These are phyloP conservation scores for Backusella parvicylindrica DNA, from an alignment of 192 early-diverging fungal species.

Conservation along the genomic window DNA sequence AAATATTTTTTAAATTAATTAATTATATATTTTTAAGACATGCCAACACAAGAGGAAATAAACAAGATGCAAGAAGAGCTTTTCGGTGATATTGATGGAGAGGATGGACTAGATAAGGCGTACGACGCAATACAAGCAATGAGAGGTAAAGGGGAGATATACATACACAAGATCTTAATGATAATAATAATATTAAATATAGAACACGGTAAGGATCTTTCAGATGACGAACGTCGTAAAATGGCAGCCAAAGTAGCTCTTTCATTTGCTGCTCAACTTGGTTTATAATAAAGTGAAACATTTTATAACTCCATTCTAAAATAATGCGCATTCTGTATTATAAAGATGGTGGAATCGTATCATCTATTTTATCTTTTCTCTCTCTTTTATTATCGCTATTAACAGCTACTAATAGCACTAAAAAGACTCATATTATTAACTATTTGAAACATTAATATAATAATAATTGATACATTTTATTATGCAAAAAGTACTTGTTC, in stretches of 20 bases:
- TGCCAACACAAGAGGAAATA: slow-evolving; percentile 37
- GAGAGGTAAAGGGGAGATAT: slow-evolving; percentile 34
- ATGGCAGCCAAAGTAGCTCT: slow-evolving; percentile 53
- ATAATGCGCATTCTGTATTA: background rate
- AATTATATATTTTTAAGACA: slow-evolving; percentile 6
- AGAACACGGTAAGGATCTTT: slow-evolving; percentile 49
- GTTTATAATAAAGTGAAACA: slow-evolving; percentile 14
- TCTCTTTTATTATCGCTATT: background rate
- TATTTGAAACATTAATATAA: background rate
- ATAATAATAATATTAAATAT: background rate
- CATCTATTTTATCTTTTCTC: background rate
- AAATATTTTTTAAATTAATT: background rate
- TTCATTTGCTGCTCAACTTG: slow-evolving; percentile 47
- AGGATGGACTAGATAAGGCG: slow-evolving; percentile 50
- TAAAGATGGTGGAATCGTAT: background rate
- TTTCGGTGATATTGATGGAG: slow-evolving; percentile 47
- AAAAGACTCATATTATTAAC: background rate
- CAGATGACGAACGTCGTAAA: slow-evolving; percentile 52
- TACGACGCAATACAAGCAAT: slow-evolving; percentile 45
- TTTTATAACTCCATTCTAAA: slow-evolving; percentile 1
- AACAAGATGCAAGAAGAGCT: slow-evolving; percentile 39
- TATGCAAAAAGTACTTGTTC: background rate
- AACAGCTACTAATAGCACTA: background rate
- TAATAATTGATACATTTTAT: background rate
- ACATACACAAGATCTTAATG: background rate